phyloP scores from a whole-genome alignment of 1,284 basidiomycete genomes.

The Stereum hirsutum region DNA sequence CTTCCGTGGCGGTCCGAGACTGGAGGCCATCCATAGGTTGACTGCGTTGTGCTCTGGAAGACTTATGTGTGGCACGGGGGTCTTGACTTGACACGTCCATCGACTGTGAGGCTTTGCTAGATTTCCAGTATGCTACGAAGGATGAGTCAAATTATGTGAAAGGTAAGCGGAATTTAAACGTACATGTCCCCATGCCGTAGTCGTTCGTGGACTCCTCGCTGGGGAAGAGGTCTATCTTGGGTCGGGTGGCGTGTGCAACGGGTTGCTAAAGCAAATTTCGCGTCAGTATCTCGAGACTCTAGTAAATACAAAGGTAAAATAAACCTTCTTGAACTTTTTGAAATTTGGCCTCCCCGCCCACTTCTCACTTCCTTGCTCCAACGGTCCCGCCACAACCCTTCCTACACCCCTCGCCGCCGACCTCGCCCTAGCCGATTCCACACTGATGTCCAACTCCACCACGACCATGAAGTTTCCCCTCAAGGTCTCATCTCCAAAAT shows the following conservation, averaged over 20 bases:
- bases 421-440: not conserved
- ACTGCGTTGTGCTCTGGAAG: not conserved
- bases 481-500: conserved; percentile 65
- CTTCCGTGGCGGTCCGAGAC: not conserved
- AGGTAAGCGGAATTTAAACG: not conserved
- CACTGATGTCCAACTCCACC: conserved; percentile 57
- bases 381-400: conserved; percentile 15
- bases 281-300: not conserved
- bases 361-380: conserved; percentile 19
- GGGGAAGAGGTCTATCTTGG: conserved; percentile 39
- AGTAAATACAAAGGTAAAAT: conserved; percentile 12
- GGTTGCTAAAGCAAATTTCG: not conserved
- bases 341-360: conserved; percentile 66
- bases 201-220: conserved; percentile 46
- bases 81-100: conserved; percentile 6
- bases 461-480: conserved; percentile 84
- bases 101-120: conserved; percentile 14
- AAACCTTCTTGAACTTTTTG: conserved; percentile 82
- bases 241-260: conserved; percentile 10
- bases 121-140: conserved; percentile 45
- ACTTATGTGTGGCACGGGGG: not conserved
- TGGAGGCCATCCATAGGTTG: too few relatives aligned
- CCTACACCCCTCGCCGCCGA: too few relatives aligned
- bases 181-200: conserved; percentile 47
- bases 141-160: not conserved